These are phyloP conservation scores for Aethionema arabicum DNA, from an alignment of 345 rosid species.

Conservation along the genomic window DNA sequence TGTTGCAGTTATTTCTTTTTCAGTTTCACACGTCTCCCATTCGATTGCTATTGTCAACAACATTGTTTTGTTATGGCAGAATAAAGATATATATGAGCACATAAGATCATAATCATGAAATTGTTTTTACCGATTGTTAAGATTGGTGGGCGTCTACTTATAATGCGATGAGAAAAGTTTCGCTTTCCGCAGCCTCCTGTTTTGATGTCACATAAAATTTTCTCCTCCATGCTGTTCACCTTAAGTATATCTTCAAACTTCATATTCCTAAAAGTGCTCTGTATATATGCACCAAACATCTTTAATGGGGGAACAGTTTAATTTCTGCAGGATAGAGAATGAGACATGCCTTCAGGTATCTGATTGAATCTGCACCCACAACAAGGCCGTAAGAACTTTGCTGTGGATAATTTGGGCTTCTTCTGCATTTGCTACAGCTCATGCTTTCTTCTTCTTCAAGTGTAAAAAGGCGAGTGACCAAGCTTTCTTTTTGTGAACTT, in stretches of 20 bases:
- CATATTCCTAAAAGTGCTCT: conserved; percentile 12
- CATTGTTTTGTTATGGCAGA: background rate
- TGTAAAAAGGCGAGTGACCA: conserved; percentile 18
- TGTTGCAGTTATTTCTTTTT: conserved; percentile 22
- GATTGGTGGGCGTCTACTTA: conserved; percentile 19
- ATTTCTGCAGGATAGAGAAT: background rate
- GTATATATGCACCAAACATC: conserved; percentile 4
- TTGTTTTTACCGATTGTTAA: conserved; percentile 26
- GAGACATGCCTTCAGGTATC: conserved; percentile 26
- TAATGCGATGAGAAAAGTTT: conserved; percentile 18
- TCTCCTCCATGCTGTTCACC: conserved; percentile 12
- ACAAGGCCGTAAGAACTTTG: conserved; percentile 27
- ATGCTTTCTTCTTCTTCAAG: conserved; percentile 24
- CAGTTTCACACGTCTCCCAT: conserved; percentile 31
- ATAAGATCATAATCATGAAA: background rate
- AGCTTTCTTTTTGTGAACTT: conserved; percentile 16
- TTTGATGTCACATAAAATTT: conserved; percentile 24
- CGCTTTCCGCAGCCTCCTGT: conserved; percentile 27
- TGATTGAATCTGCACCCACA: conserved; percentile 26
- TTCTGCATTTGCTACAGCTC: conserved; percentile 28
- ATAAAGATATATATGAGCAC: background rate
- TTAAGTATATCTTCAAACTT: conserved; percentile 29
- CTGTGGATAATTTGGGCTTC: conserved; percentile 20
- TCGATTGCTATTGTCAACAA: conserved; percentile 23
- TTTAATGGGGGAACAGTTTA: background rate